A percentile compares a stretch with the other conserved stretches of the same genome.
Conservation (phyloP, 805 yeast genomes). For the Blastobotrys parvus region DNA sequence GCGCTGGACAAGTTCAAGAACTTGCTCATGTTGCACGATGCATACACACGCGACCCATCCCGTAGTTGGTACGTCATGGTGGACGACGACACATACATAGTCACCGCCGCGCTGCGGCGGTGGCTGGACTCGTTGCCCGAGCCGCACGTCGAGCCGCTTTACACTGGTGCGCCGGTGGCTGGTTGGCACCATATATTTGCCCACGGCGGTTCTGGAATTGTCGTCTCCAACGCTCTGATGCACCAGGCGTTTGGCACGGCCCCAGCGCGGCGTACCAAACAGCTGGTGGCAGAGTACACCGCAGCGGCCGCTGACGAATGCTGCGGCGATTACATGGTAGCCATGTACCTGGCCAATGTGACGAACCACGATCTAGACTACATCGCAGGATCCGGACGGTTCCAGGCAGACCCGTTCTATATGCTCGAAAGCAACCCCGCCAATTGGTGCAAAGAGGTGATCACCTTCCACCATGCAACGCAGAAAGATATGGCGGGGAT, state of each 20-base stretch:
- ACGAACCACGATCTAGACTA: conserved; percentile 10
- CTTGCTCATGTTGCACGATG: conserved; percentile 27
- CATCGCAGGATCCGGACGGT: conserved; percentile 8
- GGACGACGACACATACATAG: conserved; percentile 28
- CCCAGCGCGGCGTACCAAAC: conserved; percentile 8
- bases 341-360: conserved; percentile 17
- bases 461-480: conserved; percentile 26
- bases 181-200: conserved; percentile 23
- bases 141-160: conserved; percentile 21
- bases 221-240: conserved; percentile 26
- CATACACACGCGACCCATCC: conserved; percentile 21
- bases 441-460: conserved; percentile 26
- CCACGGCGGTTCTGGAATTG: conserved; percentile 32
- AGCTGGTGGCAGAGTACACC: conserved; percentile 8
- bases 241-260: conserved; percentile 18
- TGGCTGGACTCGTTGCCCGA: conserved; percentile 3
- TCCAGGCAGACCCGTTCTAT: conserved; percentile 27
- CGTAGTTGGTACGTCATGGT: conserved; percentile 29
- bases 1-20: conserved; percentile 28
- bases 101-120: conserved; percentile 21
- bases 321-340: conserved; percentile 30
- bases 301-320: conserved; percentile 21
- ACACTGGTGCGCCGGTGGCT: conserved; percentile 26
- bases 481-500: conserved; percentile 21
- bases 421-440: conserved; percentile 10